Conservation (phyloP, 495 filamentous ascomycete species). For the Talaromyces thailandensis region DNA sequence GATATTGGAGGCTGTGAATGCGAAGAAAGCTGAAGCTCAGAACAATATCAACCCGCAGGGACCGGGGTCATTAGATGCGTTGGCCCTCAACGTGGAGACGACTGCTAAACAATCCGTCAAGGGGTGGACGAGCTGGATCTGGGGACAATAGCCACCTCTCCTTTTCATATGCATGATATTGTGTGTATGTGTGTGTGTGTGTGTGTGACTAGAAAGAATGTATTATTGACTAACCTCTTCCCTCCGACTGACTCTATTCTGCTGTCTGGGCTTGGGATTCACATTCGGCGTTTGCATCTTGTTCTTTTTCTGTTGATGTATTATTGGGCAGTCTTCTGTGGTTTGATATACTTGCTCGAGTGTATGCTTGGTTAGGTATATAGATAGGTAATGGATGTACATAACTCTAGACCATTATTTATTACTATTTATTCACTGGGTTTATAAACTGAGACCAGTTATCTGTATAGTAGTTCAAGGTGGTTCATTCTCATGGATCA, state of each 20-base stretch:
- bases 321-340: neutral
- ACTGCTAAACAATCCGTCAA: constrained; percentile 28
- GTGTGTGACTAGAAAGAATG: neutral
- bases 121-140: constrained; percentile 38
- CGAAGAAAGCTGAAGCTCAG: constrained; percentile 18
- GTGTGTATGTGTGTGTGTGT: neutral
- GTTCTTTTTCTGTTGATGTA: neutral
- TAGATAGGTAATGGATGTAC: neutral
- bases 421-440: neutral
- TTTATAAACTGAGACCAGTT: too few species aligned
- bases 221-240: neutral
- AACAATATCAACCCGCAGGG: constrained; percentile 3
- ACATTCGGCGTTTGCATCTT: neutral
- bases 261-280: neutral
- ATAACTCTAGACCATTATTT: neutral
- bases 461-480: neutral
- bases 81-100: constrained; percentile 33
- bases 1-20: constrained; percentile 32
- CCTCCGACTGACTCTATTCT: neutral
- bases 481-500: neutral
- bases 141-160: constrained; percentile 18
- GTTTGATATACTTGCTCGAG: neutral
- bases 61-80: constrained; percentile 30
- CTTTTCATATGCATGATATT: neutral
- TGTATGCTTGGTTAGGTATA: neutral